A percentile compares a stretch with the other conserved stretches of the same genome.
phyloP scores from a whole-genome alignment of 257 asterid species.

The Salvia splendens region DNA sequence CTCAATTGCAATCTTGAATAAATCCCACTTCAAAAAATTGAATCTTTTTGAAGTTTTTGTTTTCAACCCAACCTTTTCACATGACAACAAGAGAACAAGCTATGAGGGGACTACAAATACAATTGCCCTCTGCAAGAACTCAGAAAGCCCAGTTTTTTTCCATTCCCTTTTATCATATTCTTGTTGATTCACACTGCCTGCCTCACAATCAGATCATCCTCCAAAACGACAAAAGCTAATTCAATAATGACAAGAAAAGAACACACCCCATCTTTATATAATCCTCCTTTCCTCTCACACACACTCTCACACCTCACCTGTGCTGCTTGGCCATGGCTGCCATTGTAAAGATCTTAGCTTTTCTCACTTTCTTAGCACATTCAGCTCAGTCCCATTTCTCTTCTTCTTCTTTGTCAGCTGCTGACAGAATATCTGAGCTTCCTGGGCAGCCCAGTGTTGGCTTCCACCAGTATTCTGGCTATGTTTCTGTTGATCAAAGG shows the following conservation, averaged over 20 bases:
- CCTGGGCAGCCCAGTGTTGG: conserved; percentile 77
- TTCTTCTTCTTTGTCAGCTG: conserved; percentile 30
- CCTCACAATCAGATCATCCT: conserved; percentile 33
- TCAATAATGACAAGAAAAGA: conserved; percentile 35
- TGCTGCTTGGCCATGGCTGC: conserved; percentile 27
- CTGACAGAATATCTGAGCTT: conserved; percentile 50
- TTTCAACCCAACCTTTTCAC: conserved; percentile 8
- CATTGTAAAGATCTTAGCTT: conserved; percentile 39
- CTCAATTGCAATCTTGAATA: conserved; percentile 13
- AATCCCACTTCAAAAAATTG: not conserved
- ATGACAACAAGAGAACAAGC: conserved; percentile 31
- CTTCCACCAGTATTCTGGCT: conserved; percentile 72
- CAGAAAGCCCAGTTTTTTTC: conserved; percentile 28
- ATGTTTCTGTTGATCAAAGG: conserved; percentile 50
- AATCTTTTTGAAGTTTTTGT: not conserved
- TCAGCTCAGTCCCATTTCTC: conserved; percentile 8
- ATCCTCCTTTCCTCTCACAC: conserved; percentile 18
- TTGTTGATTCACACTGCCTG: conserved; percentile 21
- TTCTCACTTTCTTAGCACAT: conserved; percentile 31
- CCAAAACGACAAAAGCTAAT: not conserved
- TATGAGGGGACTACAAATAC: conserved; percentile 40
- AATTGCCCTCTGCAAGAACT: conserved; percentile 30
- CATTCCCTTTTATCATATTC: conserved; percentile 28
- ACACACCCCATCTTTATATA: conserved; percentile 27
- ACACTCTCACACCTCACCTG: too few relatives aligned